Base-by-base conservation (phyloP, 2,329 filamentous ascomycete species). In the Lizonia empirigonia region DNA sequence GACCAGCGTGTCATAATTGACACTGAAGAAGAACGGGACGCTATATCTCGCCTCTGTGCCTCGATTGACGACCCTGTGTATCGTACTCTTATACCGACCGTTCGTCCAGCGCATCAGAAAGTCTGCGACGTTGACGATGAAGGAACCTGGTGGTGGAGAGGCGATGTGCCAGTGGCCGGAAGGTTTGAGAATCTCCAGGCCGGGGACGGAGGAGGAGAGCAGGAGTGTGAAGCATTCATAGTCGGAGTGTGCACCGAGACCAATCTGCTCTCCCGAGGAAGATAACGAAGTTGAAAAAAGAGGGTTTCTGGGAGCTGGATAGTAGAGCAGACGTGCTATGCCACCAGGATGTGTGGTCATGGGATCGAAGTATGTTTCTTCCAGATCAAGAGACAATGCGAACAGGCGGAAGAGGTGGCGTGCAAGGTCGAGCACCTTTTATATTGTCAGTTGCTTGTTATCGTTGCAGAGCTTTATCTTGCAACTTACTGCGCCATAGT, bases 61-160 rank as follows among this genome's bases (percentile, higher is more conserved):
- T 19, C 64, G 55, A 40, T 80, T 81, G 26, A 77, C 71, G 1
- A 77, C 78, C 2, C 78, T 65, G 53, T 81, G 80, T n/a, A 82
- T 73, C 0, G 77, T 80, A 35, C 75, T 78, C 45, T 78, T 72
- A 47, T 79, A 82, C 36, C 66, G 50, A 15, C 77, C 79, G 46
- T 82, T 82, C 1, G 78, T 80, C 67, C 77, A 78, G 13, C 79
- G 72, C 73, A 79, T 78, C 54, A 82, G 62, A 44, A 76, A 79
- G 58, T 82, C 78, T 5, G 74, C 80, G 15, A 82, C 76, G 44
- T 82, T 82, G n/a, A 82, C 77, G 13, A 82, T 77, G 36, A 81
- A 73, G 0, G 78, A 72, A 1, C 71, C 75, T 1, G 71, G 69
- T 1, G 78, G 61, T 2, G 78, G 76, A 4, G 59, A 55, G 0